Conservation (phyloP, 106 monocot genomes). For the Dioscorea dumetorum region DNA sequence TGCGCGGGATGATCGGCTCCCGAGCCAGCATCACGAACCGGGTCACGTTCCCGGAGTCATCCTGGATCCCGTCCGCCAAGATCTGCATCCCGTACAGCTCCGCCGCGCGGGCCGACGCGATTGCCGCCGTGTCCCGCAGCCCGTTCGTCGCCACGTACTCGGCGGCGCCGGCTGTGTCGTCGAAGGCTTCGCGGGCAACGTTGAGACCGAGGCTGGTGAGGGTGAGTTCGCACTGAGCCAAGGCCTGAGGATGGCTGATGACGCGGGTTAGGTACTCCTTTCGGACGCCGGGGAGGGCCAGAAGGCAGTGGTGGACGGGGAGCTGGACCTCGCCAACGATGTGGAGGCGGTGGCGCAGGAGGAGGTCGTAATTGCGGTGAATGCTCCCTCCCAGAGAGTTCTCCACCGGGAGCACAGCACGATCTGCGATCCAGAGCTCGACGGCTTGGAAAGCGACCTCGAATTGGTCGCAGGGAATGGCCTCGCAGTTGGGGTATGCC, state of each 20-base stretch:
- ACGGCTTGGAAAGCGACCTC: slow-evolving; percentile 50
- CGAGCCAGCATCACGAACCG: slow-evolving; percentile 41
- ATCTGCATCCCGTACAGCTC: slow-evolving; percentile 39
- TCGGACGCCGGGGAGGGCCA: slow-evolving; percentile 25
- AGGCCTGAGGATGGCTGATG: slow-evolving; percentile 40
- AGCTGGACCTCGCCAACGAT: slow-evolving; percentile 66
- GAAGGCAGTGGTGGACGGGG: slow-evolving; percentile 43
- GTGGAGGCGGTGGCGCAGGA: slow-evolving; percentile 52
- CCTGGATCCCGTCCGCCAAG: slow-evolving; percentile 35
- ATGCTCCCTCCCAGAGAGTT: slow-evolving; percentile 59
- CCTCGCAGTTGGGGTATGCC: slow-evolving; percentile 39
- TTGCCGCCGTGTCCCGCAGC: slow-evolving; percentile 29
- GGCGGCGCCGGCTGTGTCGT: slow-evolving; percentile 36
- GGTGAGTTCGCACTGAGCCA: slow-evolving; percentile 41
- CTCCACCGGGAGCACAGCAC: slow-evolving; percentile 51
- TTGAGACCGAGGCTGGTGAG: slow-evolving; percentile 30
- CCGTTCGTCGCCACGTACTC: slow-evolving; percentile 26
- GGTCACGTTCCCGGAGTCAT: slow-evolving; percentile 35
- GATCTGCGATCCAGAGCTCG: slow-evolving; percentile 54
- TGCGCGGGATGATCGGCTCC: slow-evolving; percentile 35
- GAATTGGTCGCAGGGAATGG: slow-evolving; percentile 46
- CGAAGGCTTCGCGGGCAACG: slow-evolving; percentile 36
- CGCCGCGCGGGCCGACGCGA: slow-evolving; percentile 32
- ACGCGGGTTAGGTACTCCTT: slow-evolving; percentile 39
- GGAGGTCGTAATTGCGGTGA: slow-evolving; percentile 50